phyloP scores from a whole-genome alignment of 208 protist genomes.

The Porcisia hertigi region DNA sequence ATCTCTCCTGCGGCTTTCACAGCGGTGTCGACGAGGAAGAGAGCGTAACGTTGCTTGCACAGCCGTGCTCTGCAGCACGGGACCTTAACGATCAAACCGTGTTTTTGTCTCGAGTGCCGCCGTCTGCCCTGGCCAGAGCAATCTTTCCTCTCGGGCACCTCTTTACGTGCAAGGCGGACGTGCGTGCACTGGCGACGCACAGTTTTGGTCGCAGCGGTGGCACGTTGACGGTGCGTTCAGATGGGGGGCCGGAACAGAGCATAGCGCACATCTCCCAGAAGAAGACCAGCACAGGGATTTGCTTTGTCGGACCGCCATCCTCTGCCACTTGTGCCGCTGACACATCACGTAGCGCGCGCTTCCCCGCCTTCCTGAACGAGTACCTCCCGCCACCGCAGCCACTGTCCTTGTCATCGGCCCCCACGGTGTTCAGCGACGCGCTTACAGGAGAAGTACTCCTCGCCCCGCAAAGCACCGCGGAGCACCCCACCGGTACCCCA shows the following conservation, averaged over 20 bases:
- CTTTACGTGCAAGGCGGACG: conserved; percentile 62
- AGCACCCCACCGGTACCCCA: background rate
- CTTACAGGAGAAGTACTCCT: conserved; percentile 19
- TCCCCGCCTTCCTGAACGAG: conserved; percentile 62
- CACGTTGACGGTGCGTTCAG: background rate
- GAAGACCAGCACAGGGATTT: conserved; percentile 83
- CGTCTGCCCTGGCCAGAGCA: conserved; percentile 25
- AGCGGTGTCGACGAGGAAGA: background rate
- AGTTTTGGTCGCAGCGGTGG: conserved; percentile 1
- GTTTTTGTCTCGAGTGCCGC: conserved; percentile 62
- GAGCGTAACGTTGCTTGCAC: conserved; percentile 37
- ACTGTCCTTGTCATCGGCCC: background rate
- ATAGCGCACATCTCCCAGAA: conserved; percentile 36
- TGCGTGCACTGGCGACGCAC: conserved; percentile 48
- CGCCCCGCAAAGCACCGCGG: background rate
- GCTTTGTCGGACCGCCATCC: conserved; percentile 58
- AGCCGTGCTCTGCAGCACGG: conserved; percentile 47
- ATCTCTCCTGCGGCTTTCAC: background rate
- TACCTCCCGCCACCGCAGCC: conserved; percentile 44
- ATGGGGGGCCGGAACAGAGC: background rate
- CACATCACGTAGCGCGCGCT: conserved; percentile 29
- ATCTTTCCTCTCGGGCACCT: conserved; percentile 81
- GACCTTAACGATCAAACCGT: conserved; percentile 84
- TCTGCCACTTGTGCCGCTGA: background rate
- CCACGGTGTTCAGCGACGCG: conserved; percentile 55